phyloP scores from a whole-genome alignment of 768 basidiomycete genomes.

The Phylloporus arenicola region DNA sequence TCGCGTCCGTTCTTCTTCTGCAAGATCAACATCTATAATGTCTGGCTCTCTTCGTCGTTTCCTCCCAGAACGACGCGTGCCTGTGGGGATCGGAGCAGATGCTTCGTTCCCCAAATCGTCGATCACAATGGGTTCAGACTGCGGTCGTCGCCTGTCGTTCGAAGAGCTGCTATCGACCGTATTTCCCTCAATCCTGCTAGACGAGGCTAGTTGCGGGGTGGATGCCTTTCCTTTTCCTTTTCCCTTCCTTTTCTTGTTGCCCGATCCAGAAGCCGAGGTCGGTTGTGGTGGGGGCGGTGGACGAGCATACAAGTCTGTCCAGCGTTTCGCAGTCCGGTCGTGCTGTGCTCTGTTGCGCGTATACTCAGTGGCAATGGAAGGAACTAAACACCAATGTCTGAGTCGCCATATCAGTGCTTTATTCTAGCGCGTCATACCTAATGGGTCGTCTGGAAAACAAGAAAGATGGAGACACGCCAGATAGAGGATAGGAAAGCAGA shows the following conservation, averaged over 20 bases:
- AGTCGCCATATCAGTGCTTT: not conserved
- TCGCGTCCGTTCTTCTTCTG: slow-evolving; percentile 23
- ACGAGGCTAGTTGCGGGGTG: not conserved
- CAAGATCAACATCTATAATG: slow-evolving; percentile 28
- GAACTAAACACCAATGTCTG: slow-evolving; percentile 39
- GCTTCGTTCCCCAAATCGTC: slow-evolving; percentile 31
- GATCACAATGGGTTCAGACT: slow-evolving; percentile 23
- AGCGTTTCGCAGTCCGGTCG: slow-evolving; percentile 71
- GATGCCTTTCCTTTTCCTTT: slow-evolving; percentile 33
- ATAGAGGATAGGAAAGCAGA: slow-evolving; percentile 7
- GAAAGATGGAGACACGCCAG: slow-evolving; percentile 9
- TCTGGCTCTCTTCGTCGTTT: slow-evolving; percentile 34
- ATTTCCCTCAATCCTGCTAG: slow-evolving; percentile 2
- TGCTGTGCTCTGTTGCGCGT: slow-evolving; percentile 60
- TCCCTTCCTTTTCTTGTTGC: slow-evolving; percentile 29
- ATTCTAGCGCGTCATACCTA: slow-evolving; percentile 40
- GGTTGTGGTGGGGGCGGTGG: slow-evolving; percentile 30
- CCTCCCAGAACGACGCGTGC: slow-evolving; percentile 18
- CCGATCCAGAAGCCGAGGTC: slow-evolving; percentile 4
- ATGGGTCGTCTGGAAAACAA: slow-evolving; percentile 52
- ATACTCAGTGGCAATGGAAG: slow-evolving; percentile 68
- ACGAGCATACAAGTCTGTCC: slow-evolving; percentile 70
- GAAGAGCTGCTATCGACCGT: slow-evolving; percentile 10
- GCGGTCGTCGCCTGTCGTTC: slow-evolving; percentile 11
- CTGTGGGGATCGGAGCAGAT: not conserved